phyloP scores from a whole-genome alignment of 768 basidiomycete genomes.

The Paxillus rubicundulus region DNA sequence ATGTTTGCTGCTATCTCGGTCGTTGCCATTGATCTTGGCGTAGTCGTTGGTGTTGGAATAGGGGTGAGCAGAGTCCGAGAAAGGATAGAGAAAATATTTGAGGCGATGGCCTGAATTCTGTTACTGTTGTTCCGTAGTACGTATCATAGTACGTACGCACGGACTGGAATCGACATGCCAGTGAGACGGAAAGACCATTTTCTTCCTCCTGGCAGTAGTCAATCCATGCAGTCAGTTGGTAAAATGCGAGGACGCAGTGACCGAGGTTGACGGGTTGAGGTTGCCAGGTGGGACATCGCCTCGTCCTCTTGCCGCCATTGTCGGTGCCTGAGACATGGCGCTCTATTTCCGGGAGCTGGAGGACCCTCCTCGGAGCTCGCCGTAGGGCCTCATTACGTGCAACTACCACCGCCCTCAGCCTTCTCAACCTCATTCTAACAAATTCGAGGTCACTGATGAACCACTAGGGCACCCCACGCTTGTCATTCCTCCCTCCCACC shows the following conservation, averaged over 20 bases:
- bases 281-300: conserved; percentile 3
- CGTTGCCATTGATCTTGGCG: conserved; percentile 65
- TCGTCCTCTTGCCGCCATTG: not conserved
- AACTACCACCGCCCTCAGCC: not conserved
- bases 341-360: not conserved
- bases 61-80: conserved; percentile 20
- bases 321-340: not conserved
- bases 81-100: conserved; percentile 23
- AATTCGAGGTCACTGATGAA: not conserved
- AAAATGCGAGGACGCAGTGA: not conserved
- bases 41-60: conserved; percentile 22
- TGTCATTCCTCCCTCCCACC: conserved; percentile 5
- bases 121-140: no score
- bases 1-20: conserved; percentile 72
- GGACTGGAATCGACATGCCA: no score
- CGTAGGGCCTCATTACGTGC: conserved; percentile 20
- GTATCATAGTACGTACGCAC: not conserved
- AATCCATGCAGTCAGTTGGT: no score
- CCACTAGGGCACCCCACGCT: not conserved
- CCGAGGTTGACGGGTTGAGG: not conserved
- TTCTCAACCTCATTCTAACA: not conserved
- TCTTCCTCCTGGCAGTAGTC: not conserved
- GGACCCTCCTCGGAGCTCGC: conserved; percentile 20
- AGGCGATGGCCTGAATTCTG: conserved; percentile 6
- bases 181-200: not conserved